These are phyloP conservation scores for Pulveroboletus frians DNA, from an alignment of 768 basidiomycete genomes.

Conservation along the genomic window DNA sequence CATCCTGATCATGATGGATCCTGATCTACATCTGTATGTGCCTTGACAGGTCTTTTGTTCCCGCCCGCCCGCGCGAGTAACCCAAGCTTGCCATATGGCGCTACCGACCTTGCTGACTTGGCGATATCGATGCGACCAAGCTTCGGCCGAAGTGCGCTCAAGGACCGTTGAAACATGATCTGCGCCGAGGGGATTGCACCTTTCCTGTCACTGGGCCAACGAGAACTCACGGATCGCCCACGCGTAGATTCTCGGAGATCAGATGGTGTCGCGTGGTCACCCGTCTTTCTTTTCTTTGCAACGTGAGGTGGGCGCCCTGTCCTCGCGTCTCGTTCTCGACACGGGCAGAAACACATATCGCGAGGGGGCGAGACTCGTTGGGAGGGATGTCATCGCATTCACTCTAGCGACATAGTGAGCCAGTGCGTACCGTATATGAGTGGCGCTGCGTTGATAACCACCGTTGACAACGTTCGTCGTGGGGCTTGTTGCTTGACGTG, in stretches of 20 bases:
- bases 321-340: neutral
- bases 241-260: neutral
- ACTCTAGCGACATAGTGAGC: constrained; percentile 13
- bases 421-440: no score
- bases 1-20: neutral
- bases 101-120: neutral
- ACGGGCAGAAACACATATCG: neutral
- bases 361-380: neutral
- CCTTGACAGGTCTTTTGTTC: neutral
- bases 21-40: neutral
- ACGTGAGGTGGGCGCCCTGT: neutral
- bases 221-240: neutral
- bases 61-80: neutral
- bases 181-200: neutral
- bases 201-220: neutral
- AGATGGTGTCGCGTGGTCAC: neutral
- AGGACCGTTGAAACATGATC: neutral
- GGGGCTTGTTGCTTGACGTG: constrained; percentile 7
- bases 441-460: neutral
- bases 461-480: neutral
- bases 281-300: neutral
- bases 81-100: neutral
- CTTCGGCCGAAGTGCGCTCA: neutral
- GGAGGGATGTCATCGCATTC: constrained; percentile 9
- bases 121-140: neutral